These are phyloP conservation scores for Thermothelomyces thermophilus DNA, from an alignment of 2,329 filamentous ascomycete genomes.

Conservation along the genomic window DNA sequence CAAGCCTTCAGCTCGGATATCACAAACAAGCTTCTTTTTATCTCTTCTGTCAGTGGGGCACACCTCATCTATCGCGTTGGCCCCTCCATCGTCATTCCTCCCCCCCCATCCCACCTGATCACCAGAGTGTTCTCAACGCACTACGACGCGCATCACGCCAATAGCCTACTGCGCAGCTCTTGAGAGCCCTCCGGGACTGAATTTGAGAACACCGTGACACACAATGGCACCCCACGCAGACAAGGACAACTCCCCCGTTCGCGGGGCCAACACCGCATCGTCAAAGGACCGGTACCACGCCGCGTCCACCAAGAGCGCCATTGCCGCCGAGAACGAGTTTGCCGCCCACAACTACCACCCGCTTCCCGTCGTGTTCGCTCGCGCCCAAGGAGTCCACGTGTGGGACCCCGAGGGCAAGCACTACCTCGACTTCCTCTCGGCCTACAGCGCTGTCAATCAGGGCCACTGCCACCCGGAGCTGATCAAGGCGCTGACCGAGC, in stretches of 20 bases:
- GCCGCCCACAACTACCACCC: conserved; percentile 99
- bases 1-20: conserved; percentile 3
- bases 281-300: conserved; percentile 54
- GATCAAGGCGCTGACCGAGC: conserved; percentile 80
- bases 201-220: background rate
- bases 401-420: conserved; percentile 96
- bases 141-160: too few species aligned
- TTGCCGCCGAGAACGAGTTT: conserved; percentile 71
- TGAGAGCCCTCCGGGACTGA: too few species aligned
- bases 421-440: conserved; percentile 96
- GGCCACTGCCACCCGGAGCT: conserved; percentile 97
- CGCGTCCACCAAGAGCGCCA: conserved; percentile 70
- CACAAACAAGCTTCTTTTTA: conserved; percentile 4
- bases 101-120: background rate
- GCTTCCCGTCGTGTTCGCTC: conserved; percentile 85
- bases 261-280: background rate
- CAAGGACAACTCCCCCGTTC: conserved; percentile 31
- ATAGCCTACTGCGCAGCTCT: too few species aligned
- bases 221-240: conserved; percentile 52
- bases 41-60: conserved; percentile 3
- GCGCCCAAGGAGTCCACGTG: conserved; percentile 76
- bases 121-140: too few species aligned
- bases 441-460: conserved; percentile 97
- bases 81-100: conserved; percentile 2
- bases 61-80: background rate